A percentile compares a stretch with the other conserved stretches of the same genome.
Evolutionary conservation across 306 rosid genomes (phyloP).

Genomic region (Phaseolus lunatus): DNA sequence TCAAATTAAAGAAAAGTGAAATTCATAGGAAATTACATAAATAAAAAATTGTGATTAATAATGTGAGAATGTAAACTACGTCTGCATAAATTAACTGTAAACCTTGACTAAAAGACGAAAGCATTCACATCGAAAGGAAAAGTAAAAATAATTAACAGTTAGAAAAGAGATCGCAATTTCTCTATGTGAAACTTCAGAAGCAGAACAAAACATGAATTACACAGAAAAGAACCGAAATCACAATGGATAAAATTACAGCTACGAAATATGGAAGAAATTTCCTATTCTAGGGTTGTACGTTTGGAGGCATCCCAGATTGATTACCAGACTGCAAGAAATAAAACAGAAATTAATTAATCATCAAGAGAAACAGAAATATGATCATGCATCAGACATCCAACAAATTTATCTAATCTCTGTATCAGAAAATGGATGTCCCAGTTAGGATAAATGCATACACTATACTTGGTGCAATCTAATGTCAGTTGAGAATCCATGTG

Average conservation of each 20-base stretch:
- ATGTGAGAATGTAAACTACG: too few relatives aligned
- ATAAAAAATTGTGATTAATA: too few relatives aligned
- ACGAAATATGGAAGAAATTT: slow-evolving; percentile 31
- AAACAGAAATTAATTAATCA: neutral
- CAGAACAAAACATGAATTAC: slow-evolving; percentile 17
- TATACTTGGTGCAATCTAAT: neutral
- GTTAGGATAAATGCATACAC: neutral
- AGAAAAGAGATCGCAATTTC: slow-evolving; percentile 20
- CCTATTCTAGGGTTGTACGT: slow-evolving; percentile 58
- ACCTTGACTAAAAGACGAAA: slow-evolving; percentile 11
- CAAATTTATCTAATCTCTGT: neutral
- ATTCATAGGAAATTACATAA: too few relatives aligned
- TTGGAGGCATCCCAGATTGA: slow-evolving; percentile 83
- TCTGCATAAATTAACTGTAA: neutral
- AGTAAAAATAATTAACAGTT: slow-evolving; percentile 15
- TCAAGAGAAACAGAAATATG: slow-evolving; percentile 12
- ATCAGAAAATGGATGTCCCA: too few relatives aligned
- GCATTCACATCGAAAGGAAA: neutral
- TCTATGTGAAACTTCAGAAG: slow-evolving; percentile 15
- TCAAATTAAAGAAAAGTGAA: too few relatives aligned
- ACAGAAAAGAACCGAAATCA: slow-evolving; percentile 23
- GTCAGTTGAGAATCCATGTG: neutral
- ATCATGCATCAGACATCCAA: neutral
- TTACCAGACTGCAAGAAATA: slow-evolving; percentile 67
- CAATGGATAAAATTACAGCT: slow-evolving; percentile 10